These are phyloP conservation scores for Asterionellopsis glacialis DNA, from an alignment of 108 stramenopile genomes.

Conservation along the genomic window DNA sequence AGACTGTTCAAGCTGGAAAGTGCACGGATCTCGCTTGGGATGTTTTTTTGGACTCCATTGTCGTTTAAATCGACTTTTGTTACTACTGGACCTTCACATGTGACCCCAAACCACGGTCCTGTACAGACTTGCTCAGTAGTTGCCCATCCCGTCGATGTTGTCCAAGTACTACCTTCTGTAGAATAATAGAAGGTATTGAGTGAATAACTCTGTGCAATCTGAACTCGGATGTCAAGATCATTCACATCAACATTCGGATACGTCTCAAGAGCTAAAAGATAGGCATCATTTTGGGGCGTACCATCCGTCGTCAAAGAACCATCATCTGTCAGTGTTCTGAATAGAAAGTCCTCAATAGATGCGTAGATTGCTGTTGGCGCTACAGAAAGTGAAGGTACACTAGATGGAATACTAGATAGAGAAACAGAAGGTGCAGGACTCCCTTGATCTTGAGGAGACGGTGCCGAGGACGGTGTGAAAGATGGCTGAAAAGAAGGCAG, in stretches of 20 bases:
- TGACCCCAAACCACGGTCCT: slow-evolving; percentile 27
- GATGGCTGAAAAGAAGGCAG: too few species aligned
- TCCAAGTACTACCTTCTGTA: slow-evolving; percentile 50
- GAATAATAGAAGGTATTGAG: slow-evolving; percentile 49
- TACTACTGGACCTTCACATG: slow-evolving; percentile 19
- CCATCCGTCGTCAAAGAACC: slow-evolving; percentile 14
- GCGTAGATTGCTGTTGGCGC: too few species aligned
- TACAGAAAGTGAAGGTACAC: too few species aligned
- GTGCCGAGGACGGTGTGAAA: too few species aligned
- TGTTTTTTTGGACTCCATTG: slow-evolving; percentile 15
- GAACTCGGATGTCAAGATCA: slow-evolving; percentile 11
- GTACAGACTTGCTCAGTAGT: neutral
- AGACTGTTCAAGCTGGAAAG: slow-evolving; percentile 4
- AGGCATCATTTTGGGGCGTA: slow-evolving; percentile 30
- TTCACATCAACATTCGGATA: slow-evolving; percentile 24
- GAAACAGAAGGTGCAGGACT: too few species aligned
- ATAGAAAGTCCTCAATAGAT: too few species aligned
- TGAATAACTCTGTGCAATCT: slow-evolving; percentile 46
- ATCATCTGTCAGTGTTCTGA: slow-evolving; percentile 21
- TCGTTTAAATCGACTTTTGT: slow-evolving; percentile 8
- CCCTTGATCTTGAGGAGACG: too few species aligned
- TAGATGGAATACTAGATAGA: too few species aligned
- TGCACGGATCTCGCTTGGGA: slow-evolving; percentile 21
- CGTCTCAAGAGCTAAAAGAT: slow-evolving; percentile 1
- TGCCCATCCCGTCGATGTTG: slow-evolving; percentile 18